Conservation (phyloP, 1,284 basidiomycete species). For the Agroathelia rolfsii region DNA sequence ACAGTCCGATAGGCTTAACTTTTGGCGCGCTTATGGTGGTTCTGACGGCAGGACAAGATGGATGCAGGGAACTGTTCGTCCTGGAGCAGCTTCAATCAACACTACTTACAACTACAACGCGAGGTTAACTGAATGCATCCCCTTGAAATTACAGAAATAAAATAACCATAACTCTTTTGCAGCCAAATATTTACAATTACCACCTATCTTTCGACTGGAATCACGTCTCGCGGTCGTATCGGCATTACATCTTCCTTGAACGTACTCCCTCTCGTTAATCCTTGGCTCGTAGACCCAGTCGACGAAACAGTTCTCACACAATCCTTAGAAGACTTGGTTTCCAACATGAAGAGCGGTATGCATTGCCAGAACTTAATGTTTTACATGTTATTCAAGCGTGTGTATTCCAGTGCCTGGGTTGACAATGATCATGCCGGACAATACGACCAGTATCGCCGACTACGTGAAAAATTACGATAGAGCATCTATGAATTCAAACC, state of each 20-base stretch:
- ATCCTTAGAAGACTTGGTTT: constrained; percentile 39
- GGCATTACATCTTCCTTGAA: constrained; percentile 46
- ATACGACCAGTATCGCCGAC: constrained; percentile 37
- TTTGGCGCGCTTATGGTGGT: constrained; percentile 45
- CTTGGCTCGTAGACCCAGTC: constrained; percentile 48
- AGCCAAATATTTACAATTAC: constrained; percentile 26
- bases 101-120: constrained; percentile 43
- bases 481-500: constrained; percentile 39
- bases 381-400: not conserved
- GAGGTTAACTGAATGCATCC: constrained; percentile 14
- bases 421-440: constrained; percentile 49
- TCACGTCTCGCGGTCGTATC: constrained; percentile 52
- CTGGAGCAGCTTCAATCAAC: constrained; percentile 47
- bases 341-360: constrained; percentile 30
- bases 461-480: constrained; percentile 42
- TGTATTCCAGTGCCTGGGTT: constrained; percentile 31
- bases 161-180: not conserved
- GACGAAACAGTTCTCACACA: constrained; percentile 42
- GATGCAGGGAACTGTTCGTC: constrained; percentile 53
- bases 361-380: not conserved
- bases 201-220: constrained; percentile 30
- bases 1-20: constrained; percentile 35
- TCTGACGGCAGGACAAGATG: constrained; percentile 39
- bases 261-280: constrained; percentile 36
- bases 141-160: not conserved